Evolutionary conservation across 2,329 filamentous ascomycete species (phyloP).

Genomic region (Thyridium curvatum): DNA sequence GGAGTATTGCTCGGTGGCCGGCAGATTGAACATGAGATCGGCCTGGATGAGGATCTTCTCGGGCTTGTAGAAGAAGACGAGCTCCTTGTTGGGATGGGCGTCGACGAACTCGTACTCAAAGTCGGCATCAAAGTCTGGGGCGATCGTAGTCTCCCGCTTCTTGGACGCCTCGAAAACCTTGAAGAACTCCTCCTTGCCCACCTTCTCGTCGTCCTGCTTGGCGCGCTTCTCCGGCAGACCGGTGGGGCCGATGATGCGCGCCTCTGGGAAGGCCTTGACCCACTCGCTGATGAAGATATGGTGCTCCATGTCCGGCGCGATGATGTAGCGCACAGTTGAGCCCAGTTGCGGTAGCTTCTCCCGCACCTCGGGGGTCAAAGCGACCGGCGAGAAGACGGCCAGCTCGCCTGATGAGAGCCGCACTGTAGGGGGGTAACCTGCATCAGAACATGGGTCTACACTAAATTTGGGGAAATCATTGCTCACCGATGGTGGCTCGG

Average conservation of each 20-base stretch:
- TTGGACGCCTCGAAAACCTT: conserved; percentile 59
- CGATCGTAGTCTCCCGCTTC: conserved; percentile 46
- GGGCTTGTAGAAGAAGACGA: conserved; percentile 81
- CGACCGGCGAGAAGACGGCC: conserved; percentile 87
- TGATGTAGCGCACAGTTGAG: conserved; percentile 72
- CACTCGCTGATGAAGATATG: conserved; percentile 90
- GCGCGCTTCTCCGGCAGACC: conserved; percentile 78
- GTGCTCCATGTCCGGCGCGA: conserved; percentile 86
- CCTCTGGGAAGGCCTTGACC: conserved; percentile 71
- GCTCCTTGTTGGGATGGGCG: conserved; percentile 74
- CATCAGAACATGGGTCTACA: neutral
- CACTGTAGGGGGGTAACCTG: conserved; percentile 40
- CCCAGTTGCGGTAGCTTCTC: conserved; percentile 57
- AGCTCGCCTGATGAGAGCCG: conserved; percentile 71
- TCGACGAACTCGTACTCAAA: conserved; percentile 84
- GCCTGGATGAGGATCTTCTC: conserved; percentile 77
- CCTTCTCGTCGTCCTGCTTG: conserved; percentile 46
- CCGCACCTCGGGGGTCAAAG: conserved; percentile 65
- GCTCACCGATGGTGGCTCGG: conserved; percentile 73
- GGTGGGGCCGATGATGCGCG: conserved; percentile 75
- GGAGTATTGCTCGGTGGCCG: conserved; percentile 78
- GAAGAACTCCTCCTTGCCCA: conserved; percentile 51
- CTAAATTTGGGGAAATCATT: neutral
- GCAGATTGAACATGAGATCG: conserved; percentile 88
- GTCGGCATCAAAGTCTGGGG: conserved; percentile 75